Percentiles rank a stretch among this genome's conserved stretches.
These are phyloP conservation scores for Aspergillus baeticus DNA, from an alignment of 495 filamentous ascomycete species.

Conservation along the genomic window DNA sequence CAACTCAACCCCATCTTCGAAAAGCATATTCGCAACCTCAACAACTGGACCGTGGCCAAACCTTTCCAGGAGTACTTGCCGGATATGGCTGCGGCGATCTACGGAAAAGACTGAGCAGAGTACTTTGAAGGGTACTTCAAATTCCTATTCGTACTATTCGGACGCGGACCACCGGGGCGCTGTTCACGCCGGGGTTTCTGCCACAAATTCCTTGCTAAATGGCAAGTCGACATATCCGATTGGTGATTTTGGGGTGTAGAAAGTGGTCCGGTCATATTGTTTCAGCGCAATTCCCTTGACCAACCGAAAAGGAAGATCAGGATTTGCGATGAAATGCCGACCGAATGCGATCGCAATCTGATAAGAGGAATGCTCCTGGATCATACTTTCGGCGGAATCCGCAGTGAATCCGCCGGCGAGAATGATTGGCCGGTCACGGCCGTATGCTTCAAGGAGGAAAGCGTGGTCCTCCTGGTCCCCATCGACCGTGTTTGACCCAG, in stretches of 20 bases:
- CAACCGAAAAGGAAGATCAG: constrained; percentile 62
- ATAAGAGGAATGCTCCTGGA: constrained; percentile 43
- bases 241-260: constrained; percentile 45
- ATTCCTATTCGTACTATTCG: too few species aligned
- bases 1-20: constrained; percentile 14
- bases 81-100: constrained; percentile 8
- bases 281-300: constrained; percentile 50
- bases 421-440: constrained; percentile 46
- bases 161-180: too few species aligned
- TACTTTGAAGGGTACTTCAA: too few species aligned
- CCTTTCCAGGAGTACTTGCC: constrained; percentile 10
- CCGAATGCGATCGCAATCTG: constrained; percentile 56
- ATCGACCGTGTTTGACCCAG: constrained; percentile 33
- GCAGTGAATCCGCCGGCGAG: constrained; percentile 55
- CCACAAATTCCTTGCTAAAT: constrained; percentile 17
- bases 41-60: constrained; percentile 8
- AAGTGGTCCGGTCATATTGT: constrained; percentile 52
- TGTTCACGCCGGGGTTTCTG: too few species aligned
- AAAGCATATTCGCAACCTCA: constrained; percentile 7
- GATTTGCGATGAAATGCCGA: constrained; percentile 62
- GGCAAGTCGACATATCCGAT: constrained; percentile 60
- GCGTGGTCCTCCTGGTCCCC: neutral
- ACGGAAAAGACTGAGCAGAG: neutral
- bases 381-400: constrained; percentile 40
- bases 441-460: constrained; percentile 28